Percentiles rank a stretch among this genome's conserved stretches.
phyloP scores from a whole-genome alignment of 257 asterid genomes.

The Petrea volubilis region DNA sequence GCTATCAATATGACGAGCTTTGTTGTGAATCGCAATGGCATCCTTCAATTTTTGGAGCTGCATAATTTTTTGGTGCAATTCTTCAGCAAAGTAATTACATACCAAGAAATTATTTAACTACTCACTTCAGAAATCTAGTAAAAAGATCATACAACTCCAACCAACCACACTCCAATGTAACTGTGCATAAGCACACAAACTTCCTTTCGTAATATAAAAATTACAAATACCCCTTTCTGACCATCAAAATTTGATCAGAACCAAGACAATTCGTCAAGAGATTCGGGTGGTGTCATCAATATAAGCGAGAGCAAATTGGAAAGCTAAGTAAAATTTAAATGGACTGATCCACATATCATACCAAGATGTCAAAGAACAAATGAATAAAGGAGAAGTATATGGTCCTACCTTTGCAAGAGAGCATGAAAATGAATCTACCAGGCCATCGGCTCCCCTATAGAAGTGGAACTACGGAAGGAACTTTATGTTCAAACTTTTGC shows the following conservation, averaged over 20 bases:
- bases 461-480: constrained; percentile 85
- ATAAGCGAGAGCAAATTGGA: too few relatives aligned
- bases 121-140: neutral
- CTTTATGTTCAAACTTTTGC: constrained; percentile 71
- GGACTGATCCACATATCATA: too few relatives aligned
- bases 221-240: too few relatives aligned
- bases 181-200: too few relatives aligned
- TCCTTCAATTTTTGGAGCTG: constrained; percentile 71
- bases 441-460: constrained; percentile 69
- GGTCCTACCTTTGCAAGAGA: constrained; percentile 70
- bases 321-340: too few relatives aligned
- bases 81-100: constrained; percentile 1
- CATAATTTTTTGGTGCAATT: constrained; percentile 19
- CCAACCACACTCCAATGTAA: too few relatives aligned
- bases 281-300: too few relatives aligned
- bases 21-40: constrained; percentile 49
- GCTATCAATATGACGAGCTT: constrained; percentile 20
- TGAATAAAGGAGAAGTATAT: neutral
- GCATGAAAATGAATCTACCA: constrained; percentile 74
- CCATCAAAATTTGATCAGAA: too few relatives aligned
- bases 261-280: too few relatives aligned
- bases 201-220: too few relatives aligned
- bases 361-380: too few relatives aligned
- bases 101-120: neutral
- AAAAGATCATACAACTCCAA: too few relatives aligned